Evolutionary conservation across 1,284 basidiomycete species (phyloP).

Genomic region (Ganoderma resinaceum): DNA sequence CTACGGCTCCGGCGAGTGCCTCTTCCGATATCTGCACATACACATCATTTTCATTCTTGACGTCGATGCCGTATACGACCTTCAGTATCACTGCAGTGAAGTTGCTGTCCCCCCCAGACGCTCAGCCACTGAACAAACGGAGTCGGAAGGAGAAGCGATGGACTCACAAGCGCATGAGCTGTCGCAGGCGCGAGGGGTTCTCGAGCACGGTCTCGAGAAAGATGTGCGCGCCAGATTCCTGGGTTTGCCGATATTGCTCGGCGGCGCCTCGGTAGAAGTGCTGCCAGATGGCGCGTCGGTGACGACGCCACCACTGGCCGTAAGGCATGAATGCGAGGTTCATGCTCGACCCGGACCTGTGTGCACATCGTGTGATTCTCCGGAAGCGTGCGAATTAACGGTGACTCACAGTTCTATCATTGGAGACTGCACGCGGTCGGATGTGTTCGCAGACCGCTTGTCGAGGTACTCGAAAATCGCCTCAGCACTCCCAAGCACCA

Average conservation of each 20-base stretch:
- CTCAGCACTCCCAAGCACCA: conserved; percentile 29
- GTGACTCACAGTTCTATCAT: conserved; percentile 8
- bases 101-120: neutral
- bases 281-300: conserved; percentile 11
- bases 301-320: conserved; percentile 16
- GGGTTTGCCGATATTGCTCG: neutral
- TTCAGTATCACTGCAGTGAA: conserved; percentile 20
- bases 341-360: neutral
- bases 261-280: conserved; percentile 2
- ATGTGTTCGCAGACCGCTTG: conserved; percentile 23
- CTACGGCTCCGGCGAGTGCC: conserved; percentile 9
- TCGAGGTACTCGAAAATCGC: conserved; percentile 24
- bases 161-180: conserved; percentile 8
- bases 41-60: conserved; percentile 12
- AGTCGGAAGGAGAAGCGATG: no score
- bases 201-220: conserved; percentile 2
- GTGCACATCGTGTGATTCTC: neutral
- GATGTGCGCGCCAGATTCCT: neutral
- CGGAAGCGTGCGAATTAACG: neutral
- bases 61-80: conserved; percentile 24
- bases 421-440: conserved; percentile 13
- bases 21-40: conserved; percentile 9
- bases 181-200: neutral
- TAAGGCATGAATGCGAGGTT: conserved; percentile 16
- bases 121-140: no score